phyloP scores from a whole-genome alignment of 805 yeast species.

The Saccharomycopsis lassenensis region DNA sequence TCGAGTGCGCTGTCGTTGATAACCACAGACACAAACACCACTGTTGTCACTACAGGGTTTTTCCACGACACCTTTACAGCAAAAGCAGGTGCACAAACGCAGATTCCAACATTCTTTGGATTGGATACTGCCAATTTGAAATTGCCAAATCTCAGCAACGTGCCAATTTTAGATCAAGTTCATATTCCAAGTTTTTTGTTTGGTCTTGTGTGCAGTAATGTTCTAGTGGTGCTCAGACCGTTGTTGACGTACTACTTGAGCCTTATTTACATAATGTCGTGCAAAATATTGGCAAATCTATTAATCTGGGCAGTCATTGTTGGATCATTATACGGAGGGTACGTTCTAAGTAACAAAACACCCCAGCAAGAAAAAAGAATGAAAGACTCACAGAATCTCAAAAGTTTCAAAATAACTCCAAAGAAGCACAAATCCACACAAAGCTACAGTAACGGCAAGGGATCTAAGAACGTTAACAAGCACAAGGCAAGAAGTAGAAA shows the following conservation, averaged over 20 bases:
- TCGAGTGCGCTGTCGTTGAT: no score
- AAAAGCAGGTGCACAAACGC: constrained; percentile 1
- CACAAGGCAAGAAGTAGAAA: background rate
- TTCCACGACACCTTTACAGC: constrained; percentile 10
- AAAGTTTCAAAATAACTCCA: background rate
- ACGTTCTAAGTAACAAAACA: background rate
- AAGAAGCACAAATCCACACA: background rate
- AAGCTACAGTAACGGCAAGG: background rate
- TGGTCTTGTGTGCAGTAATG: constrained; percentile 4
- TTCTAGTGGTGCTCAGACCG: constrained; percentile 3
- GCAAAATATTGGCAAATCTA: constrained; percentile 4
- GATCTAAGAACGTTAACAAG: no score
- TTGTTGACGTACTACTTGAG: constrained; percentile 4
- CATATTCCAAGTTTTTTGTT: constrained; percentile 12
- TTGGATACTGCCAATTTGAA: background rate
- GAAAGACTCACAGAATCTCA: constrained; percentile 1
- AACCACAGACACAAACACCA: no score
- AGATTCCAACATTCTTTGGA: background rate
- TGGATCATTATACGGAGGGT: constrained; percentile 2
- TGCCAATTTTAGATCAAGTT: constrained; percentile 1
- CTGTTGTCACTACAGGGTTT: constrained; percentile 15
- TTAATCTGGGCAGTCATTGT: constrained; percentile 3
- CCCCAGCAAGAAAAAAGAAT: background rate
- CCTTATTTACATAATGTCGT: background rate
- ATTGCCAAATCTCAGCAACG: background rate